phyloP scores from a whole-genome alignment of 2,329 filamentous ascomycete genomes.

The Samsoniella hepiali region DNA sequence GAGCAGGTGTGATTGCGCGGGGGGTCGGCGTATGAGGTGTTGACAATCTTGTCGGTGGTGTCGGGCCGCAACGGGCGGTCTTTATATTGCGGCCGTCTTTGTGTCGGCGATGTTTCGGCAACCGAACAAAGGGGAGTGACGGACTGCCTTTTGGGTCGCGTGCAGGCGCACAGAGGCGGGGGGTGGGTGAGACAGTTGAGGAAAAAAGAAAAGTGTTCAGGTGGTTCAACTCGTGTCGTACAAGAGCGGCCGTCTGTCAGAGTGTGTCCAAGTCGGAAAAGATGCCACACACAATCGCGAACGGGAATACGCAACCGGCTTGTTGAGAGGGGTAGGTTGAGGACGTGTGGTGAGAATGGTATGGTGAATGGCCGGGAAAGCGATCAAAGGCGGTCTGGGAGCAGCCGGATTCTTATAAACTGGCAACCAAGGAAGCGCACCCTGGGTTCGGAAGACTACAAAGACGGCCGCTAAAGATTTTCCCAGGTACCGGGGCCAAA shows the following conservation, averaged over 20 bases:
- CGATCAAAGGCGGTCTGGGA: not conserved
- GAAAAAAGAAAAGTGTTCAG: conserved; percentile 14
- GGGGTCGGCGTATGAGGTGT: too few species aligned
- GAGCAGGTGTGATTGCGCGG: not conserved
- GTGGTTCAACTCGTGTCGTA: not conserved
- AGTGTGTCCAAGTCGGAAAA: not conserved
- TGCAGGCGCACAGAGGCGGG: conserved; percentile 17
- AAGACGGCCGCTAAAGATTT: not conserved
- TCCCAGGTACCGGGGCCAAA: not conserved
- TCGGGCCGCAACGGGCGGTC: not conserved
- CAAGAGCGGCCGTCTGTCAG: not conserved
- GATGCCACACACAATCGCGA: not conserved
- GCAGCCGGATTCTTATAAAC: not conserved
- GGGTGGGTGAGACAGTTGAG: not conserved
- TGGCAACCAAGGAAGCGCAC: not conserved
- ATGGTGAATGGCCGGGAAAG: not conserved
- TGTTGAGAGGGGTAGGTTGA: not conserved
- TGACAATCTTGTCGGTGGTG: not conserved
- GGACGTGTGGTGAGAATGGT: not conserved
- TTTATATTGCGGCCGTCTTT: not conserved
- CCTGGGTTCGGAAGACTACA: not conserved
- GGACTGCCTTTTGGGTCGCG: not conserved
- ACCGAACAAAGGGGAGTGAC: not conserved
- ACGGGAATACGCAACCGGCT: too few species aligned
- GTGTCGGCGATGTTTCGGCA: not conserved